phyloP scores from a whole-genome alignment of 495 filamentous ascomycete genomes.

The Talaromyces wortmannii region DNA sequence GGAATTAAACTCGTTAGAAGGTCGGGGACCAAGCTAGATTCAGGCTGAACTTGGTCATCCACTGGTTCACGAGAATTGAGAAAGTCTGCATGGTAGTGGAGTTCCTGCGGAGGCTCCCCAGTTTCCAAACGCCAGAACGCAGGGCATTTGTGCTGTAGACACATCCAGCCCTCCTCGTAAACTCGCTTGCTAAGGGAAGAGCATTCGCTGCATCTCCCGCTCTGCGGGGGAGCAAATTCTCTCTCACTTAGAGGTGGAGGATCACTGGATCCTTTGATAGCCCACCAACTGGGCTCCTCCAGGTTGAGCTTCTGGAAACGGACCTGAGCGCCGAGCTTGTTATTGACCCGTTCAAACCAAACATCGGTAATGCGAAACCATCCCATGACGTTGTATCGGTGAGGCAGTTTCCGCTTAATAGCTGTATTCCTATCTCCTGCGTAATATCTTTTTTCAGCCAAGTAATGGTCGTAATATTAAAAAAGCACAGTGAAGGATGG shows the following conservation, averaged over 20 bases:
- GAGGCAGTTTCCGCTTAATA: conserved; percentile 46
- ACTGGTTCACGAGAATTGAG: conserved; percentile 38
- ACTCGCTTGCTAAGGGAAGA: conserved; percentile 25
- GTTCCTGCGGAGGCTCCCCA: conserved; percentile 12
- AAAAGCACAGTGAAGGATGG: not conserved
- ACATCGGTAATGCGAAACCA: conserved; percentile 66
- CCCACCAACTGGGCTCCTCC: conserved; percentile 62
- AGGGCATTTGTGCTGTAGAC: conserved; percentile 50
- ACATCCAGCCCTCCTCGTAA: conserved; percentile 62
- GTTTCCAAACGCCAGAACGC: conserved; percentile 46
- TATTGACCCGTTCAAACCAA: conserved; percentile 57
- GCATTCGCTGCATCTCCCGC: conserved; percentile 32
- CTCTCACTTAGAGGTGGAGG: conserved; percentile 12
- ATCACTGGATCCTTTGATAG: conserved; percentile 22
- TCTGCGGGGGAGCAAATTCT: conserved; percentile 17
- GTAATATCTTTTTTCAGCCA: conserved; percentile 8
- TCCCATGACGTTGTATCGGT: conserved; percentile 66
- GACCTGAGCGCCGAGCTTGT: conserved; percentile 43
- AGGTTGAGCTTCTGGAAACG: conserved; percentile 68
- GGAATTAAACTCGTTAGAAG: conserved; percentile 28
- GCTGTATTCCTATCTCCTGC: conserved; percentile 45
- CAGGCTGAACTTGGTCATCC: conserved; percentile 24
- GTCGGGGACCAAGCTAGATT: conserved; percentile 26
- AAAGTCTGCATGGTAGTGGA: conserved; percentile 54
- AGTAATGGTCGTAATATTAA: not conserved